Evolutionary conservation across 257 asterid species (phyloP), one percentile per base, ranked within the genome.

Genomic region (Solanum tacnaense): DNA sequence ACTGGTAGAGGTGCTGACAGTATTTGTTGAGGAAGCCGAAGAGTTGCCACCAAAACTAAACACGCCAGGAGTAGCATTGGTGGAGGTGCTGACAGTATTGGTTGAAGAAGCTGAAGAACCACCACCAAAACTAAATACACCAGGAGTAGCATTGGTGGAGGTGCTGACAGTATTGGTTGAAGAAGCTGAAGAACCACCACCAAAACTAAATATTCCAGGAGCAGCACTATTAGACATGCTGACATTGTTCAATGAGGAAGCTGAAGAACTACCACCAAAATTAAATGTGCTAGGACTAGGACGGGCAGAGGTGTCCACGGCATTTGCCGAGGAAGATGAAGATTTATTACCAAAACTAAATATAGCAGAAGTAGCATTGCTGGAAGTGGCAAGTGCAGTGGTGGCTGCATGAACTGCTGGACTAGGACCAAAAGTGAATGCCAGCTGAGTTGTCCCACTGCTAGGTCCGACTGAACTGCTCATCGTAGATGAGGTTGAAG

Each of bases 341-440:
- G 92, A 68, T 85, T 87, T 88, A 18, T 88, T 87, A 58, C 92
- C 92, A 39, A 93, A 93, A 89, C 84, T 90, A 84, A 90, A 86
- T 72, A 86, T 3, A 85, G 92, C 90, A 67, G 92, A 52, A 85
- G 92, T 35, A 9, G 92, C 52, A 60, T 79, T 91, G 85, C 91
- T 86, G 86, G 67, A 85, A 15, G 93, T 84, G 78, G 79, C 89
- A 72, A 67, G 86, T 5, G 92, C 60, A 84, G 36, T 89, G 89
- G 92, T 36, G 18, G 93, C 90, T 35, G 94, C 75, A 89, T 94
- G 87, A 86, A 89, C 90, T 3, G 93, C 79, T 83, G 93, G 88
- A 89, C 90, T 84, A 75, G 85, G 88, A 85, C 92, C 92, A 44
- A 91, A 91, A 84, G 75, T 62, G 35, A 81, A 90, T 10, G 82